Base-by-base conservation (phyloP, 176 grass and related monocot genomes). In the Panicum miliaceum region DNA sequence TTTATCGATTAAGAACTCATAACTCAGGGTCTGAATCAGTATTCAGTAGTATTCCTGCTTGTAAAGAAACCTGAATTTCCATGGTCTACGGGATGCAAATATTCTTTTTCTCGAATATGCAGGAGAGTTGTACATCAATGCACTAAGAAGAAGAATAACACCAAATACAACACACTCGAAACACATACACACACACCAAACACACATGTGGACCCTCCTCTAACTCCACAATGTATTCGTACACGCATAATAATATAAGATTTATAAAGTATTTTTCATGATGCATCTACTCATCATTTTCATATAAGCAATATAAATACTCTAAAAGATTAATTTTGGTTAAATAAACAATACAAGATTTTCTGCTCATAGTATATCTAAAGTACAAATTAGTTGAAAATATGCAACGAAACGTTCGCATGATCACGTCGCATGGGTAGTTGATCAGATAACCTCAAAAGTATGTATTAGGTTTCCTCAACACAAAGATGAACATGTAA, bases 351-450 rank as follows among this genome's bases (percentile, higher is more conserved):
- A 42, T 20, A 68, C 50, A 20, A 54, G 9, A 37, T 19, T 36
- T 22, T 74, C 18, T 40, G 19, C 38, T 56, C 18, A 22, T 1
- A 11, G 16, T 20, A 36, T 22, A 53, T 56, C 48, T 75, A 4
- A 22, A 53, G 32, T 53, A 27, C 46, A 35, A 75, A 48, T 72
- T 36, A 13, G 32, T 4, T 76, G 50, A 76, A 76, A 57, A 74
- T 35, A 73, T 34, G 46, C 26, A 52, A 52, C 9, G 25, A 15
- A 73, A 73, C 23, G 29, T 47, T 50, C 12, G 45, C 45, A 46
- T 25, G 22, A 41, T 47, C 41, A 71, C 12, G 47, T 27, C 68
- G 27, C 45, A 47, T 69, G 3, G 22, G 6, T 47, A 71, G 68
- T 16, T 26, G 11, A 47, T 26, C 68, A 32, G 14, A 50, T 50